These are phyloP conservation scores for Rhodamnia argentea DNA, from an alignment of 345 rosid genomes.

Conservation along the genomic window DNA sequence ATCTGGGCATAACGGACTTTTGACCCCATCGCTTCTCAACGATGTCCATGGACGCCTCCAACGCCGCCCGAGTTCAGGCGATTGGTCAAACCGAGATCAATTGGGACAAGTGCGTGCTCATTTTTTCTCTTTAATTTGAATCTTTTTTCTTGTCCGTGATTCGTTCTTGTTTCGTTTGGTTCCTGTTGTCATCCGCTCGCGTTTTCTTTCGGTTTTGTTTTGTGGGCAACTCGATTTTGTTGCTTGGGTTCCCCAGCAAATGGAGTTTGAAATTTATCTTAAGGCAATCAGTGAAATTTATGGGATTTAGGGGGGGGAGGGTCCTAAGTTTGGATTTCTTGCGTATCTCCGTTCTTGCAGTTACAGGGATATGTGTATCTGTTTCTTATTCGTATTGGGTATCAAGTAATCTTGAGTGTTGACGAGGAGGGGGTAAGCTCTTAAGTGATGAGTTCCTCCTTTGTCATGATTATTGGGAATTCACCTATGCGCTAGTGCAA, in stretches of 20 bases:
- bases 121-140: background rate
- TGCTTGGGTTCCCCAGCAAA: background rate
- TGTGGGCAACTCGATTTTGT: background rate
- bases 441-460: background rate
- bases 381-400: background rate
- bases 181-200: background rate
- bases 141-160: background rate
- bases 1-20: background rate
- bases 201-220: background rate
- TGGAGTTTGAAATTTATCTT: background rate
- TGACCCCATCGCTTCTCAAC: background rate
- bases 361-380: background rate
- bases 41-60: slow-evolving; percentile 9
- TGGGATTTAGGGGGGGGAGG: background rate
- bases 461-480: background rate
- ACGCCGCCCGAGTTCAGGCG: slow-evolving; percentile 61
- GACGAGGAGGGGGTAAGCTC: background rate
- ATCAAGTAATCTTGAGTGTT: background rate
- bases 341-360: background rate
- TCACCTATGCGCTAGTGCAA: background rate
- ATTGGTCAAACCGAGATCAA: slow-evolving; percentile 84
- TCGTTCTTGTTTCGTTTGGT: background rate
- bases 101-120: slow-evolving; percentile 80
- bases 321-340: background rate
- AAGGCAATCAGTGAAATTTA: background rate